A percentile compares a stretch with the other conserved stretches of the same genome.
Conservation (phyloP, 345 rosid species). For the Ailanthus altissimus region DNA sequence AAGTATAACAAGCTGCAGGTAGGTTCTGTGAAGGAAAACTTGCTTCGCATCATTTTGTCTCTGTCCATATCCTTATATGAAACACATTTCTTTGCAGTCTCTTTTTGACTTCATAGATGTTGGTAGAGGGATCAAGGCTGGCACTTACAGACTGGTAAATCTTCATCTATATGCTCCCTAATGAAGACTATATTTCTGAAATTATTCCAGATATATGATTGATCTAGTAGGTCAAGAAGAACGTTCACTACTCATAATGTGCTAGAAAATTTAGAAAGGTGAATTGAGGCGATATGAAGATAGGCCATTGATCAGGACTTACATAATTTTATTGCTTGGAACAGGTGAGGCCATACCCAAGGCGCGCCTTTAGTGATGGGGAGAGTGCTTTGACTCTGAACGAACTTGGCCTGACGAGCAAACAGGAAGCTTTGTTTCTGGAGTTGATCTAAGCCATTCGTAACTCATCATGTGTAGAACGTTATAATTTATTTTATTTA, state of each 20-base stretch:
- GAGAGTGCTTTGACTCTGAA: constrained; percentile 64
- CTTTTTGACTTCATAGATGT: constrained; percentile 92
- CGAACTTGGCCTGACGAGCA: constrained; percentile 89
- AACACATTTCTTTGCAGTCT: constrained; percentile 54
- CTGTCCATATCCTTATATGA: not conserved
- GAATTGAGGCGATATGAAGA: too few relatives aligned
- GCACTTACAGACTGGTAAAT: constrained; percentile 86
- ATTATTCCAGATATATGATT: not conserved
- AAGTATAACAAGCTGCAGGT: constrained; percentile 84
- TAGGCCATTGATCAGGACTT: not conserved
- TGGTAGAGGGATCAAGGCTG: constrained; percentile 83
- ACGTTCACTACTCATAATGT: too few relatives aligned
- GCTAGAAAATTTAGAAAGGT: too few relatives aligned
- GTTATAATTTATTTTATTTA: constrained; percentile 2
- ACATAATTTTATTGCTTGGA: constrained; percentile 13
- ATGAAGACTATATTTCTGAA: not conserved
- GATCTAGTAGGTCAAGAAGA: not conserved
- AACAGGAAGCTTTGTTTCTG: constrained; percentile 95
- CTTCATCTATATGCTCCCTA: not conserved
- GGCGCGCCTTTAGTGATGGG: constrained; percentile 86
- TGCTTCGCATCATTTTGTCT: not conserved
- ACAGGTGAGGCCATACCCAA: constrained; percentile 98
- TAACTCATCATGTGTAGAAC: not conserved
- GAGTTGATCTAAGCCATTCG: constrained; percentile 58
- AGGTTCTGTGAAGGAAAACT: constrained; percentile 18